phyloP scores from a whole-genome alignment of 2,329 filamentous ascomycete species.

The Thielaviopsis populi region DNA sequence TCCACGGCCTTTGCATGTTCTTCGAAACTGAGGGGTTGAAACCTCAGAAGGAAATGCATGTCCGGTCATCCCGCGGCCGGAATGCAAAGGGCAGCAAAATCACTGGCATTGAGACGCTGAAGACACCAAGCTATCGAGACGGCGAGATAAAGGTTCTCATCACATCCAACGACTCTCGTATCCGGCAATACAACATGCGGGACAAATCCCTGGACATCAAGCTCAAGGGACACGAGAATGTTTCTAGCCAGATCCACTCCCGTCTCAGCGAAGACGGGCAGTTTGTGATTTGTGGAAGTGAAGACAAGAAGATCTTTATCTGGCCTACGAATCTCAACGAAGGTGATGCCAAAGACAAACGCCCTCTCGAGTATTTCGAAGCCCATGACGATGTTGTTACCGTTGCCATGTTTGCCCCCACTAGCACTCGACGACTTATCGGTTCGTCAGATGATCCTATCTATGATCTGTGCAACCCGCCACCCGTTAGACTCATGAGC shows the following conservation, averaged over 20 bases:
- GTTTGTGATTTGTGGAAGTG: conserved; percentile 84
- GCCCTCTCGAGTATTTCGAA: conserved; percentile 77
- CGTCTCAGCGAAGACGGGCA: conserved; percentile 73
- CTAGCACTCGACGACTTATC: conserved; percentile 60
- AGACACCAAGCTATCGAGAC: conserved; percentile 26
- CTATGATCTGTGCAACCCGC: conserved; percentile 94
- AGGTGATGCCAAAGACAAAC: conserved; percentile 57
- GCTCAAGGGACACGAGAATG: conserved; percentile 81
- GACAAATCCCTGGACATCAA: conserved; percentile 79
- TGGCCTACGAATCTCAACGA: conserved; percentile 50
- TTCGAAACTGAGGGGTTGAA: conserved; percentile 88
- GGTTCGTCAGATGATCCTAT: conserved; percentile 75
- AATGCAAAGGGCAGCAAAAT: conserved; percentile 97
- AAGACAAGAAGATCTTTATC: conserved; percentile 78
- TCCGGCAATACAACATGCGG: conserved; percentile 75
- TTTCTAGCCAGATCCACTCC: conserved; percentile 78
- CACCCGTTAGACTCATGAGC: conserved; percentile 68
- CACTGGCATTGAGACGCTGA: conserved; percentile 72
- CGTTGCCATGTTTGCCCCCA: conserved; percentile 72
- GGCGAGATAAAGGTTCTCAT: conserved; percentile 71
- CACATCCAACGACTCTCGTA: conserved; percentile 86
- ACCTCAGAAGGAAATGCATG: conserved; percentile 71
- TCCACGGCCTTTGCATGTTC: conserved; percentile 75
- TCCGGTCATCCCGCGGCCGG: conserved; percentile 80
- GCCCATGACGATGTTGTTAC: conserved; percentile 82